Percentiles rank a stretch among this genome's conserved stretches.
Evolutionary conservation across 1,284 basidiomycete genomes (phyloP).

Genomic region (Schizophyllum amplum): DNA sequence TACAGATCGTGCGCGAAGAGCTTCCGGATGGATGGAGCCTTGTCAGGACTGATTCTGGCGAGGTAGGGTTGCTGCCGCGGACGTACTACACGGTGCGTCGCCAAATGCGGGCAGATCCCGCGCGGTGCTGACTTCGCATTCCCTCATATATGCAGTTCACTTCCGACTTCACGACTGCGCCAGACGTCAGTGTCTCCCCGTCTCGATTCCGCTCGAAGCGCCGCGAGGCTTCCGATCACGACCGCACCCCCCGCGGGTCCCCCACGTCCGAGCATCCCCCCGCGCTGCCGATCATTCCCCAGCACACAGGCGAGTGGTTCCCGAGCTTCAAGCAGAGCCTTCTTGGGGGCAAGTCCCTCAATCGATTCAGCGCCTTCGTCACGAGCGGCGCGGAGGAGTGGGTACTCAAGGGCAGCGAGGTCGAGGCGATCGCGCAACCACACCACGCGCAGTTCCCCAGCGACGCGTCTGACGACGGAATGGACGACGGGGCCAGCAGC

Average conservation of each 20-base stretch:
- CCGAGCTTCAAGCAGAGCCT: slow-evolving; percentile 65
- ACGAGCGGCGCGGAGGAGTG: slow-evolving; percentile 80
- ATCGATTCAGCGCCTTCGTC: slow-evolving; percentile 79
- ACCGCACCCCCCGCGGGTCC: slow-evolving; percentile 47
- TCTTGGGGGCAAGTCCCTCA: slow-evolving; percentile 68
- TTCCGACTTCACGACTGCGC: slow-evolving; percentile 45
- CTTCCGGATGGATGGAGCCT: slow-evolving; percentile 73
- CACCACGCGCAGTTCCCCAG: slow-evolving; percentile 8
- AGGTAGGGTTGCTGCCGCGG: slow-evolving; percentile 61
- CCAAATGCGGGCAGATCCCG: slow-evolving; percentile 1
- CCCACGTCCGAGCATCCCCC: slow-evolving; percentile 24
- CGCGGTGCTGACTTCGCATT: not conserved
- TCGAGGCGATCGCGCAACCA: slow-evolving; percentile 11
- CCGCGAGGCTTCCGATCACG: slow-evolving; percentile 35
- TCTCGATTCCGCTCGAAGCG: slow-evolving; percentile 19
- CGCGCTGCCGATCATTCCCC: slow-evolving; percentile 47
- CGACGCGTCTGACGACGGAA: slow-evolving; percentile 24
- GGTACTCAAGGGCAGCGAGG: slow-evolving; percentile 51
- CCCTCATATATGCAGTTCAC: slow-evolving; percentile 58
- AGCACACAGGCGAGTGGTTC: slow-evolving; percentile 73
- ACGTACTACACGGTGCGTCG: slow-evolving; percentile 63
- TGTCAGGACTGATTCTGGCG: slow-evolving; percentile 42
- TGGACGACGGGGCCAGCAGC: slow-evolving; percentile 18
- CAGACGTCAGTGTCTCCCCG: slow-evolving; percentile 23
- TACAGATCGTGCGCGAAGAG: slow-evolving; percentile 58